Conservation (phyloP, 2,329 filamentous ascomycete species). For the Fusarium annulatum region DNA sequence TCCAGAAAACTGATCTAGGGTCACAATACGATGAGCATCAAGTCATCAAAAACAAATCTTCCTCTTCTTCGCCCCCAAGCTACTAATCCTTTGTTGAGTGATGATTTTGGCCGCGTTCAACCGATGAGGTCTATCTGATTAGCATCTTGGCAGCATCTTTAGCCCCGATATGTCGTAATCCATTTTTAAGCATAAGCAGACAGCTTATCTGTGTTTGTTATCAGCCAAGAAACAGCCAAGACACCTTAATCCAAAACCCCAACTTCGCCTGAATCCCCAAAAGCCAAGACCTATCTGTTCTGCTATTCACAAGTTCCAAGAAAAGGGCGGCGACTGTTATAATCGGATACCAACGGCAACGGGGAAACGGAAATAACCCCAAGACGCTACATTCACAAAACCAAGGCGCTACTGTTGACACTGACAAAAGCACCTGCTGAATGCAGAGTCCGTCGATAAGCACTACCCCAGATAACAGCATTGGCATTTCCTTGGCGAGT, state of each 20-base stretch:
- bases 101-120: neutral
- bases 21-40: no score
- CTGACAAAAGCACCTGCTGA: neutral
- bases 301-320: neutral
- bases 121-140: neutral
- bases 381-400: neutral
- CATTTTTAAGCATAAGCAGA: neutral
- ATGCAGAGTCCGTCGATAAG: neutral
- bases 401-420: neutral
- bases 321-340: neutral
- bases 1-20: neutral
- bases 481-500: neutral
- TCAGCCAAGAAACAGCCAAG: neutral
- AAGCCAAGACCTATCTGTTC: neutral
- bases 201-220: neutral
- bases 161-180: neutral
- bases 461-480: constrained; percentile 7
- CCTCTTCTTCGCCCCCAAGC: accelerated
- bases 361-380: neutral
- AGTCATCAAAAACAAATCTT: neutral
- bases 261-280: neutral
- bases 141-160: neutral
- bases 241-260: neutral
- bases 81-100: accelerated
- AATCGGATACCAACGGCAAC: neutral